phyloP scores from a whole-genome alignment of 179 eudicot genomes.

The Silene coronaria region DNA sequence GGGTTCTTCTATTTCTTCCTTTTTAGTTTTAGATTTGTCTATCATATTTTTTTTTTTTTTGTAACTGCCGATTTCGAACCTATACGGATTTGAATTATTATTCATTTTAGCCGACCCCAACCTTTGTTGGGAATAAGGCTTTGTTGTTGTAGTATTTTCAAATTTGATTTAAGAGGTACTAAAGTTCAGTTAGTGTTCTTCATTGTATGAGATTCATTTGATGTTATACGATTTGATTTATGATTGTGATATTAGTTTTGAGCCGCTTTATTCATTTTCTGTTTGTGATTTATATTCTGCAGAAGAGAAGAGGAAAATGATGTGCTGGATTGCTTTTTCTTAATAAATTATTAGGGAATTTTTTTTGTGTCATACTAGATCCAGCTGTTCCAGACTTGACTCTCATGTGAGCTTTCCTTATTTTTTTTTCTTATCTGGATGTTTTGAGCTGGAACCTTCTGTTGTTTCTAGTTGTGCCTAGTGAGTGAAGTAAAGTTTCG shows the following conservation, averaged over 20 bases:
- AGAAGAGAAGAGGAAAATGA: background rate
- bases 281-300: constrained; percentile 9
- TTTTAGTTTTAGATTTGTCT: constrained; percentile 11
- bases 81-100: too few species aligned
- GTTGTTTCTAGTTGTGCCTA: background rate
- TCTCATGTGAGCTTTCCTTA: constrained; percentile 12
- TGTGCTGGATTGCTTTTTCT: background rate
- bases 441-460: constrained; percentile 18
- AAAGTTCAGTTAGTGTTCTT: constrained; percentile 1
- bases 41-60: background rate
- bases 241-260: constrained; percentile 11
- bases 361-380: constrained; percentile 20
- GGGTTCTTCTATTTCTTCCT: constrained; percentile 24
- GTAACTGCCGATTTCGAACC: too few species aligned
- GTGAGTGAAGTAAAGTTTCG: constrained; percentile 7
- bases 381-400: constrained; percentile 21
- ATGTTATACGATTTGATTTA: constrained; percentile 9
- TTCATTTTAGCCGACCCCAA: too few species aligned
- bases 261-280: background rate
- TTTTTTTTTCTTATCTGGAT: constrained; percentile 11
- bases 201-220: background rate
- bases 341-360: constrained; percentile 9
- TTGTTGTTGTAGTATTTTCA: too few species aligned
- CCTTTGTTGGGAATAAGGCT: too few species aligned
- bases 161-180: background rate